Evolutionary conservation across 2,329 filamentous ascomycete species (phyloP).

Genomic region (Pestalotiopsis sp.): DNA sequence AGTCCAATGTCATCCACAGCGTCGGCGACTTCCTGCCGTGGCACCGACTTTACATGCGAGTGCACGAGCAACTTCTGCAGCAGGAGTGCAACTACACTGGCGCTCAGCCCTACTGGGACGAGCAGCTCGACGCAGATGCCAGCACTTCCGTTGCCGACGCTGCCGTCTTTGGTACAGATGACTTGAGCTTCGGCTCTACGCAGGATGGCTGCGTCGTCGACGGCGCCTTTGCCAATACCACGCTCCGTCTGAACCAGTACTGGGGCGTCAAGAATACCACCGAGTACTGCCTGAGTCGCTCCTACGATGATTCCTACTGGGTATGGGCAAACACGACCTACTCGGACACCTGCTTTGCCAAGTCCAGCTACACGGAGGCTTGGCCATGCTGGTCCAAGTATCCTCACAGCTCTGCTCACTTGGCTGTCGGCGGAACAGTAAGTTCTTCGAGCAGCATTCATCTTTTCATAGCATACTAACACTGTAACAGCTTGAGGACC

Average conservation of each 20-base stretch:
- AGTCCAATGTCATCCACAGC: slow-evolving; percentile 30
- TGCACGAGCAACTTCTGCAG: slow-evolving; percentile 10
- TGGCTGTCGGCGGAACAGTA: background rate
- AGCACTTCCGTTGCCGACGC: slow-evolving; percentile 30
- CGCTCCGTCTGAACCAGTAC: background rate
- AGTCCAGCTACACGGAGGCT: slow-evolving; percentile 1
- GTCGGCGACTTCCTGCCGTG: slow-evolving; percentile 19
- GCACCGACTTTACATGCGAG: slow-evolving; percentile 8
- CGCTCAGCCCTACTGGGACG: slow-evolving; percentile 10
- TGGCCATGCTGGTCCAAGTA: slow-evolving; percentile 8
- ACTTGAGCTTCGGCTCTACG: background rate
- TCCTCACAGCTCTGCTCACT: background rate
- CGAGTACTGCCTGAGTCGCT: background rate
- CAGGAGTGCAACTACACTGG: slow-evolving; percentile 13
- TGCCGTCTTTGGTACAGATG: slow-evolving; percentile 22
- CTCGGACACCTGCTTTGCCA: slow-evolving; percentile 11
- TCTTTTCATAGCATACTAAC: background rate
- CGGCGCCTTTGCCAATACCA: slow-evolving; percentile 8
- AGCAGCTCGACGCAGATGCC: background rate
- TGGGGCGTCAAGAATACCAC: background rate
- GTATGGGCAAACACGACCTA: slow-evolving; percentile 9
- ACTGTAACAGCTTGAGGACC: background rate
- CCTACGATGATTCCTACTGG: background rate
- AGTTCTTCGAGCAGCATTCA: background rate
- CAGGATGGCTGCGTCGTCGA: background rate